phyloP scores from a whole-genome alignment of 1,139 yeast genomes.

The Suhomyces yuchorum region DNA sequence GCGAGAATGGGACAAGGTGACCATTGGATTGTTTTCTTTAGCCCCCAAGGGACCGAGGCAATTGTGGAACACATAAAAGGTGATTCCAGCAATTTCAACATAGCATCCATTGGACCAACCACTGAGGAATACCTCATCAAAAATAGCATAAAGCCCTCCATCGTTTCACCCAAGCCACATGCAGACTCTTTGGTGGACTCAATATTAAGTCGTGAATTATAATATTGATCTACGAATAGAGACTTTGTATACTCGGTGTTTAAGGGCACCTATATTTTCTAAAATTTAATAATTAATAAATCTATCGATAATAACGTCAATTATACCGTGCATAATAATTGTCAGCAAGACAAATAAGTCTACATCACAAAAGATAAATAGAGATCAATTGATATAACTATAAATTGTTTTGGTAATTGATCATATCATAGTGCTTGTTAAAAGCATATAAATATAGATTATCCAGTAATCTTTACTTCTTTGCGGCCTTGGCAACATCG shows the following conservation, averaged over 20 bases:
- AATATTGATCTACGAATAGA: no score
- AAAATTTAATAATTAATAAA: no score
- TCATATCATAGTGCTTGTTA: conserved; percentile 2
- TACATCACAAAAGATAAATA: not conserved
- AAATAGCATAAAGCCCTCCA: conserved; percentile 57
- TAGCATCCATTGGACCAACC: conserved; percentile 94
- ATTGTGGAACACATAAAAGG: conserved; percentile 52
- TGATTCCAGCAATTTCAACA: conserved; percentile 29
- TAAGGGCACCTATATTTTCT: no score
- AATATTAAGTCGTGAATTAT: conserved; percentile 19
- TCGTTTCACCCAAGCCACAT: conserved; percentile 74
- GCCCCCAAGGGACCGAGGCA: conserved; percentile 82
- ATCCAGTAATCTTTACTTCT: conserved; percentile 8
- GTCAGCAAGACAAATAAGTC: no score
- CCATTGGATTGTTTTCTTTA: conserved; percentile 79
- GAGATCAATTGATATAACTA: not conserved
- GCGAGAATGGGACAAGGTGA: conserved; percentile 20
- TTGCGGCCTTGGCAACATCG: conserved; percentile 50
- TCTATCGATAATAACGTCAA: no score
- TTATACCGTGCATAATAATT: no score
- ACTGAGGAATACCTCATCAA: conserved; percentile 64
- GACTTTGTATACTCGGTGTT: no score
- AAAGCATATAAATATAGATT: conserved; percentile 8
- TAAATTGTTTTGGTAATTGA: not conserved
- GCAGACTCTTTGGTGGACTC: conserved; percentile 56